Evolutionary conservation across 2,329 filamentous ascomycete species (phyloP).

Genomic region (Ophiostoma sp.): DNA sequence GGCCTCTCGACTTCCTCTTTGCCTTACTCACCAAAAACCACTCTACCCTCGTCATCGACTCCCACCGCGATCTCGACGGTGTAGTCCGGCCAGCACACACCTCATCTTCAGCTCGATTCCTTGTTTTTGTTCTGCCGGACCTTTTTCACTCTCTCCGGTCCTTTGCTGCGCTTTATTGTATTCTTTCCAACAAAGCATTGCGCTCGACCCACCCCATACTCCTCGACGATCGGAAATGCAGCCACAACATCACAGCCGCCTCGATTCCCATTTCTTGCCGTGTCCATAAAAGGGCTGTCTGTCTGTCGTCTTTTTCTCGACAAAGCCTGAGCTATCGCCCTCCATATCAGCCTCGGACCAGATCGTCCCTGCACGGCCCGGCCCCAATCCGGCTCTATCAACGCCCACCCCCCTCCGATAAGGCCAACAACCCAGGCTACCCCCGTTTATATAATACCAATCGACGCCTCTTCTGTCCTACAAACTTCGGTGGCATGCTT

Average conservation of each 20-base stretch:
- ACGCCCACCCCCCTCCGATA: constrained; percentile 1
- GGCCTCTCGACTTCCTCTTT: not conserved
- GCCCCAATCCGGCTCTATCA: constrained; percentile 2
- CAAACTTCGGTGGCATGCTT: not conserved
- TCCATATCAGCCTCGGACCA: not conserved
- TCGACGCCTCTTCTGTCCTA: not conserved
- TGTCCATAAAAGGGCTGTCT: constrained; percentile 17
- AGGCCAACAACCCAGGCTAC: not conserved
- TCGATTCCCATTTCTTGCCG: constrained; percentile 2
- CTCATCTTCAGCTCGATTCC: not conserved
- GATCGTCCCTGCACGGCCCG: not conserved
- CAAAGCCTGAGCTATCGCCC: not conserved
- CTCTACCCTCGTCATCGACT: constrained; percentile 10
- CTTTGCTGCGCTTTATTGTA: not conserved
- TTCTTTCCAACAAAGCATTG: not conserved
- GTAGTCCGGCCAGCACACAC: not conserved
- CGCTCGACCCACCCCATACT: not conserved
- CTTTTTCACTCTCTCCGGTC: not conserved
- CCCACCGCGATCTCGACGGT: not conserved
- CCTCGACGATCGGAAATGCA: constrained; percentile 9
- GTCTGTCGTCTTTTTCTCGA: constrained; percentile 8
- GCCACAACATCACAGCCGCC: not conserved
- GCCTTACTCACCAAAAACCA: not conserved
- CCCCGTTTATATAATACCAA: not conserved
- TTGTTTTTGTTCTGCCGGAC: not conserved